Base-by-base conservation (phyloP, 1,284 basidiomycete species). In the Moesziomyces parantarcticus region DNA sequence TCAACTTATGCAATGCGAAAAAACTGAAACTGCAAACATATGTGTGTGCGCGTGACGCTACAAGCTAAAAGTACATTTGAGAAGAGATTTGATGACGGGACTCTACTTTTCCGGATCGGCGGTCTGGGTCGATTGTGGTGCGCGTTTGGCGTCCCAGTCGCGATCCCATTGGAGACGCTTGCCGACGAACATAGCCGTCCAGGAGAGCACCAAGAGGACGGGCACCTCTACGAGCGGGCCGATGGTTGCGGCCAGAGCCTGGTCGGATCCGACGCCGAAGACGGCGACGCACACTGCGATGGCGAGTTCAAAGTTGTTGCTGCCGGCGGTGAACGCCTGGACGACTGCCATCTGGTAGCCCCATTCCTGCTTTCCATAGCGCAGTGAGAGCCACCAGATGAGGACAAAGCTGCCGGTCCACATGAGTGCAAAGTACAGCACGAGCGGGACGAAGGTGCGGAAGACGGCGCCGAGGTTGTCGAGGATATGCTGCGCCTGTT, bases 231-330 rank as follows among this genome's bases (percentile, higher is more conserved):
- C 77, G 22, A 84, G 50, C 18, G 80, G 80, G 2, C 76, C 80
- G 23, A 77, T 76, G 16, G 75, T 78, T 20, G 71, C 64, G 3
- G 75, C 71, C 32, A 78, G 51, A 14, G 69, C 77, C 54, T 80
- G 66, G 43, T 73, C 57, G 3, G 68, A 69, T 4, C 69, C 63
- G 13, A 64, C 68, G 5, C 75, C 76, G 79, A 90, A 94, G 0
- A 90, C 88, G 0, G 92, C 89, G 36, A 94, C 90, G 3, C 89
- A 88, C 2, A 94, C 90, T 0, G 93, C 92, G 58, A 94, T 94
- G 0, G 92, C 92, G 0, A 94, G 54, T 36, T 84, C 85, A 61
- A 85, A 87, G 71, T 88, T 88, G 81, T 87, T 87, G 9, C 85
- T 85, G 0, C 83, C 86, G 2, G 85, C 86, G 0, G 87, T 88